Conservation (phyloP, 2,329 filamentous ascomycete species). For the Chrysosporium keratinophilum region DNA sequence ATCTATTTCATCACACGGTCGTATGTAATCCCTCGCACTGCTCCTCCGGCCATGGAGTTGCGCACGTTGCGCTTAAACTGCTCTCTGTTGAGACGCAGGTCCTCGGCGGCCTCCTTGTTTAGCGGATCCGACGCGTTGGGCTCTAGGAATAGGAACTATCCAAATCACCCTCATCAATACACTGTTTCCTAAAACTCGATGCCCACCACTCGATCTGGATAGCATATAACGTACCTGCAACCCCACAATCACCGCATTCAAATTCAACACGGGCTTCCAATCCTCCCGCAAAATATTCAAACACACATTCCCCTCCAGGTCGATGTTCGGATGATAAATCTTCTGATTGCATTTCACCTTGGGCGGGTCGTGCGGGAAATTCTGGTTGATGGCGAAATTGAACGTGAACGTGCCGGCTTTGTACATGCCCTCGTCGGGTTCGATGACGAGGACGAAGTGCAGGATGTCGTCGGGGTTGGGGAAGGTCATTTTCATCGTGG, state of each 20-base stretch:
- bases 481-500: constrained; percentile 50
- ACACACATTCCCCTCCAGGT: constrained; percentile 94
- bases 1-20: constrained; percentile 60
- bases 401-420: constrained; percentile 81
- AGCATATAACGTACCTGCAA: constrained; percentile 52
- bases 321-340: constrained; percentile 99
- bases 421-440: constrained; percentile 59
- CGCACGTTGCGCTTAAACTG: constrained; percentile 86
- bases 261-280: constrained; percentile 95
- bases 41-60: constrained; percentile 69
- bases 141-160: constrained; percentile 88
- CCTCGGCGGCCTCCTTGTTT: constrained; percentile 95
- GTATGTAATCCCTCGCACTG: constrained; percentile 61
- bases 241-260: constrained; percentile 93
- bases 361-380: constrained; percentile 92
- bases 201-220: too few species aligned
- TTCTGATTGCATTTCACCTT: constrained; percentile 96
- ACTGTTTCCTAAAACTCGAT: too few species aligned
- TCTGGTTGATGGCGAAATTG: constrained; percentile 82
- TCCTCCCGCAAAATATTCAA: constrained; percentile 94
- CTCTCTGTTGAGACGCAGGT: constrained; percentile 74
- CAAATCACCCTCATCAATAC: neutral
- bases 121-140: constrained; percentile 95
- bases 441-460: constrained; percentile 42
- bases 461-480: constrained; percentile 49